These are phyloP conservation scores for Torulaspora quercuum DNA, from an alignment of 805 yeast species.

Conservation along the genomic window DNA sequence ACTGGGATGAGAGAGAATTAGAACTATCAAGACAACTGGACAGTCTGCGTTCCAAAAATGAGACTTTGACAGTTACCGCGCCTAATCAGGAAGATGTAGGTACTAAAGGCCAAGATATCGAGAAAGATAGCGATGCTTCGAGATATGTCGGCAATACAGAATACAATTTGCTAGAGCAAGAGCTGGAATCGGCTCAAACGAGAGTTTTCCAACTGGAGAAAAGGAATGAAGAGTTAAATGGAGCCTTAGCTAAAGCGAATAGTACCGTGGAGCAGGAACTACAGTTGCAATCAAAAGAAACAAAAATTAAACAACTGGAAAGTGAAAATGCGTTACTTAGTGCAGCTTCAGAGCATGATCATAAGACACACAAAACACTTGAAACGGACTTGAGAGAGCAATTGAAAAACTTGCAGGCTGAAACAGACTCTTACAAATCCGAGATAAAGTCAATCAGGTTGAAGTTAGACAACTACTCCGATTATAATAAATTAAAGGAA, in stretches of 20 bases:
- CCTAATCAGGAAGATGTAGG: too few relatives aligned
- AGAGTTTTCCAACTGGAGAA: conserved; percentile 69
- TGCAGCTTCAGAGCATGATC: conserved; percentile 33
- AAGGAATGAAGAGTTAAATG: conserved; percentile 70
- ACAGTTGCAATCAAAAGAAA: conserved; percentile 40
- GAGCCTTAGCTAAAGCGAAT: conserved; percentile 56
- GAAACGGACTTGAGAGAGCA: conserved; percentile 33
- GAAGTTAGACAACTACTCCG: conserved; percentile 51
- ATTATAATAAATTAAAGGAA: conserved; percentile 76
- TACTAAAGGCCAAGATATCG: conserved; percentile 64
- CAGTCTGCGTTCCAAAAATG: conserved; percentile 52
- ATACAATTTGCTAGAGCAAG: conserved; percentile 66
- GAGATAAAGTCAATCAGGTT: conserved; percentile 52
- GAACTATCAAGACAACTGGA: conserved; percentile 50
- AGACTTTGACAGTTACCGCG: too few relatives aligned
- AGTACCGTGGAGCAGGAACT: conserved; percentile 43
- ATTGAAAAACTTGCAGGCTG: conserved; percentile 43
- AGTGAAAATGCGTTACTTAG: conserved; percentile 57
- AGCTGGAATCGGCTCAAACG: conserved; percentile 65
- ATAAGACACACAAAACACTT: conserved; percentile 17
- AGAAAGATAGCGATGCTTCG: conserved; percentile 50
- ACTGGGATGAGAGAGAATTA: conserved; percentile 60
- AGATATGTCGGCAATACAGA: too few relatives aligned
- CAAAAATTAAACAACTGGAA: conserved; percentile 53
- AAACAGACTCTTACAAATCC: conserved; percentile 43